Evolutionary conservation across 2,329 filamentous ascomycete species (phyloP).

Genomic region (Fusarium sp.): DNA sequence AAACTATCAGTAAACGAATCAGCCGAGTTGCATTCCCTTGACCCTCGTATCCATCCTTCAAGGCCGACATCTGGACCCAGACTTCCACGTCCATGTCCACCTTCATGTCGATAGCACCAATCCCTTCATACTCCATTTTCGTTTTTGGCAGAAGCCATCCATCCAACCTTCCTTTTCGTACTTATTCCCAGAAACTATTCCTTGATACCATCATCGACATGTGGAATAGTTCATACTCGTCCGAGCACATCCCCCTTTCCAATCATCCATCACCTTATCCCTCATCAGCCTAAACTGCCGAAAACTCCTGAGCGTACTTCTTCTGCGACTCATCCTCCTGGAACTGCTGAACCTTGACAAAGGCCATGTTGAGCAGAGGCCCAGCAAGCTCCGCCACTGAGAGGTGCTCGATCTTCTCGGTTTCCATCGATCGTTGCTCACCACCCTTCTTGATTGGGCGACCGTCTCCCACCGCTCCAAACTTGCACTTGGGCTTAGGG

Average conservation of each 20-base stretch:
- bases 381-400: conserved; percentile 53
- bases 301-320: not conserved
- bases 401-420: conserved; percentile 54
- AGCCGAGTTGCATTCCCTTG: conserved; percentile 11
- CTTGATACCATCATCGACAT: conserved; percentile 14
- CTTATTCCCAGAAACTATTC: conserved; percentile 25
- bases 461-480: conserved; percentile 55
- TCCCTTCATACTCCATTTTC: conserved; percentile 18
- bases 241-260: conserved; percentile 25
- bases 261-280: conserved; percentile 21
- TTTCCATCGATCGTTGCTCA: conserved; percentile 46
- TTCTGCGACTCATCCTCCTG: conserved; percentile 33
- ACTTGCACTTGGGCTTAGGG: conserved; percentile 43
- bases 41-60: conserved; percentile 8
- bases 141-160: conserved; percentile 24
- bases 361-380: conserved; percentile 58
- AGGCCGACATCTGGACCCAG: not conserved
- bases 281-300: conserved; percentile 16
- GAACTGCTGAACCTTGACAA: conserved; percentile 47
- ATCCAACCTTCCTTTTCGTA: conserved; percentile 38
- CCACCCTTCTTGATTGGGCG: conserved; percentile 43
- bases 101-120: conserved; percentile 14
- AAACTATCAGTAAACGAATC: conserved; percentile 8
- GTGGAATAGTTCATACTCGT: conserved; percentile 25
- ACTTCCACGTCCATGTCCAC: not conserved